phyloP scores from a whole-genome alignment of 2,329 filamentous ascomycete genomes.

The Ophiocordyceps camponoti-leonardi region DNA sequence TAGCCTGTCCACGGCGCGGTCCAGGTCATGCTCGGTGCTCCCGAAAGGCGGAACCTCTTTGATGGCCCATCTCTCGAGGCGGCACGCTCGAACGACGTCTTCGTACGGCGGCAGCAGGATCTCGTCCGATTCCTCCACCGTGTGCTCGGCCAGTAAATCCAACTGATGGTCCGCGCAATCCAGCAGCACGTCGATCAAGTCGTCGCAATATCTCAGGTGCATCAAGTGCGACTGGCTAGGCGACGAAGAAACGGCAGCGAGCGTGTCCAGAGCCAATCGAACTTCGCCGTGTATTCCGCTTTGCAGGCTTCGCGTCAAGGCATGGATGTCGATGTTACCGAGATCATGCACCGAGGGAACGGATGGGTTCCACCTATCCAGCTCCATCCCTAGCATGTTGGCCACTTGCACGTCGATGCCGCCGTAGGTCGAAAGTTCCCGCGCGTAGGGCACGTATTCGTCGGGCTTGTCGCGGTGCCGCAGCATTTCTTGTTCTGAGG shows the following conservation, averaged over 20 bases:
- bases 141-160: conserved; percentile 68
- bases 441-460: conserved; percentile 36
- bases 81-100: conserved; percentile 66
- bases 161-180: conserved; percentile 86
- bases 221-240: conserved; percentile 47
- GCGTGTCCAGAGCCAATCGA: conserved; percentile 71
- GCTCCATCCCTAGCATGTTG: conserved; percentile 44
- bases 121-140: conserved; percentile 72
- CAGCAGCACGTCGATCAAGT: conserved; percentile 71
- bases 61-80: conserved; percentile 53
- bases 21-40: conserved; percentile 61
- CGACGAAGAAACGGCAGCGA: conserved; percentile 50
- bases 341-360: conserved; percentile 61
- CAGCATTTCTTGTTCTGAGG: conserved; percentile 14
- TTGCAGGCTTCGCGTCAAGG: conserved; percentile 75
- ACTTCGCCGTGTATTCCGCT: conserved; percentile 81
- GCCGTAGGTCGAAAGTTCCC: conserved; percentile 44
- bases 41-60: conserved; percentile 61
- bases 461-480: conserved; percentile 28
- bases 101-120: conserved; percentile 75
- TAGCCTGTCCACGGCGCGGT: conserved; percentile 70
- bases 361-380: conserved; percentile 54
- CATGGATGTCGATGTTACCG: conserved; percentile 77
- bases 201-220: conserved; percentile 60
- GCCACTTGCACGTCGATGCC: conserved; percentile 54